These are phyloP conservation scores for Heterococcus sp. DNA, from an alignment of 108 stramenopile species.

Conservation along the genomic window DNA sequence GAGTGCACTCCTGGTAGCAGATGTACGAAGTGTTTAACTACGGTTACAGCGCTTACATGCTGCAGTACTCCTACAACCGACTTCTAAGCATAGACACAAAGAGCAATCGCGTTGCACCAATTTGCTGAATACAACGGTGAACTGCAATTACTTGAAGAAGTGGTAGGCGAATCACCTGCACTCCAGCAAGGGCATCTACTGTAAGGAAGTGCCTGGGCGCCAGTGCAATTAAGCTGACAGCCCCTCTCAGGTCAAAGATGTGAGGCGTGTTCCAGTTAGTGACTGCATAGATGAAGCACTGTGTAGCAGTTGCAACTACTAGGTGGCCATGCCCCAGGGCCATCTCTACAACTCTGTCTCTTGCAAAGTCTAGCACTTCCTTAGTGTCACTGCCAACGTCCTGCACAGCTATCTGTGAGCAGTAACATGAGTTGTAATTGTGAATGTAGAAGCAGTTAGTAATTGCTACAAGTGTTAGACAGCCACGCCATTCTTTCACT, in stretches of 20 bases:
- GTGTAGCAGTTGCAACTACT: constrained; percentile 58
- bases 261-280: constrained; percentile 61
- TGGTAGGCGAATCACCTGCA: constrained; percentile 35
- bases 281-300: constrained; percentile 60
- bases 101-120: no score
- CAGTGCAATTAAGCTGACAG: constrained; percentile 37
- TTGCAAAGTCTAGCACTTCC: constrained; percentile 54
- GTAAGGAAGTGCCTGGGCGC: constrained; percentile 49
- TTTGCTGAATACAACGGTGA: no score
- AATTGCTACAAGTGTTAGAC: no score
- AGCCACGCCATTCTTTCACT: no score
- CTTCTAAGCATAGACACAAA: no score
- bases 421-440: no score
- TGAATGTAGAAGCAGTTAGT: no score
- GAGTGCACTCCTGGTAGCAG: no score
- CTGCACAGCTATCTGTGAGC: constrained; percentile 42
- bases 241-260: constrained; percentile 52
- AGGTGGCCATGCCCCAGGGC: constrained; percentile 57
- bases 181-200: constrained; percentile 38
- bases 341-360: constrained; percentile 62
- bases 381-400: constrained; percentile 47
- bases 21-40: no score
- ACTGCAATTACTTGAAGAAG: no score
- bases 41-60: no score
- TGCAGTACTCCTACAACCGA: no score